Base-by-base conservation (phyloP, 2,329 filamentous ascomycete genomes). In the Plectosphaerella cucumerina region DNA sequence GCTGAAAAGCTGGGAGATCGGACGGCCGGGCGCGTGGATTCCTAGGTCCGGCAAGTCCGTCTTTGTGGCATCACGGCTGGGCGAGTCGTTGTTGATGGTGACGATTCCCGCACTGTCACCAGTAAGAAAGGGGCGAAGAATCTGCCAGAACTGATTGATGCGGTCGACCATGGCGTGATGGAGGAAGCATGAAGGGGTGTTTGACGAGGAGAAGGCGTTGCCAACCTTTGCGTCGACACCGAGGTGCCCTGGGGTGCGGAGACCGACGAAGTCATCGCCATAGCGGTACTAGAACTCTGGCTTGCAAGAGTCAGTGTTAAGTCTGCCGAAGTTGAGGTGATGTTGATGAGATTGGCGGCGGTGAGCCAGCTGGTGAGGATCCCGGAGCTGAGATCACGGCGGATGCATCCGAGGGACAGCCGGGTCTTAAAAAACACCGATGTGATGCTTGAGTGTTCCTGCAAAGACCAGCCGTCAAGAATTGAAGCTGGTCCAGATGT, bases 1-100 rank as follows among this genome's bases (percentile, higher is more conserved):
- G 51, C 60, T 67, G 56, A 68, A 54, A 4, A 66, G 52, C 18
- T 65, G 62, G 48, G 60, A 59, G 47, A 70, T 73, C 44, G 63
- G 55, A 15, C 50, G 48, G 43, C 52, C 48, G 14, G 56, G 41
- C 4, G 56, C 63, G 22, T 57, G 56, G 41, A 57, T 61, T 6
- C 61, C 62, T 39, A 66, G 52, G 35, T 61, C 49, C 4, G 67
- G 53, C 15, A 57, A 45, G 23, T 67, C 65, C 15, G 53, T 50
- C 42, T 52, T 52, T 14, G 52, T 37, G 2, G 59, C 53, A 11
- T 62, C 53, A 23, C 55, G 48, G 22, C 59, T 60, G 1, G 59
- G 58, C 3, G 57, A 56, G 17, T 48, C 39, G 39, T 61, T 57
- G 12, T 49, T 45, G 6, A 60, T 49, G 3, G 58, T 60, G 18